Conservation (phyloP, 2,329 filamentous ascomycete genomes). For the Penicillium olsonii region DNA sequence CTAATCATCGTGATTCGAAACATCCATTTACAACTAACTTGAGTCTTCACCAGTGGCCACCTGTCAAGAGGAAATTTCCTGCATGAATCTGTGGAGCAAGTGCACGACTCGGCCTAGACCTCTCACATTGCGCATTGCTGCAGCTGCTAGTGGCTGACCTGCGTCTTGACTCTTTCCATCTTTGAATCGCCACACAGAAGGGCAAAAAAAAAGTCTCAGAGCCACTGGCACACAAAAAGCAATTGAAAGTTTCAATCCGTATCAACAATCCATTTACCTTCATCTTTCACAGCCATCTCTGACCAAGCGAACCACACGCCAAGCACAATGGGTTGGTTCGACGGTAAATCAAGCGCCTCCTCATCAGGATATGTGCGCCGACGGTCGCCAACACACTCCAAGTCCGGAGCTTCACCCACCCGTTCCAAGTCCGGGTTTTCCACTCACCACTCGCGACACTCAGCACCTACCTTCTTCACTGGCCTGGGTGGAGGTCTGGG, state of each 20-base stretch:
- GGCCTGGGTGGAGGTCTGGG: slow-evolving; percentile 38
- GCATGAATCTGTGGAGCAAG: slow-evolving; percentile 16
- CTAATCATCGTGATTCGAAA: slow-evolving; percentile 1
- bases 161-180: slow-evolving; percentile 21
- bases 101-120: slow-evolving; percentile 21
- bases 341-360: slow-evolving; percentile 39
- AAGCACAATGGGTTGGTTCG: slow-evolving; percentile 49
- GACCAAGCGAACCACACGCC: neutral
- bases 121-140: slow-evolving; percentile 17
- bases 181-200: slow-evolving; percentile 21
- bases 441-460: slow-evolving; percentile 40
- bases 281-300: neutral
- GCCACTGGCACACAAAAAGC: neutral
- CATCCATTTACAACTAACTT: neutral
- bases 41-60: neutral
- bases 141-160: slow-evolving; percentile 26
- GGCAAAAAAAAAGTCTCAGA: slow-evolving; percentile 8
- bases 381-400: slow-evolving; percentile 17
- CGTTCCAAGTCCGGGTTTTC: slow-evolving; percentile 39
- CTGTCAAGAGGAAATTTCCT: slow-evolving; percentile 8
- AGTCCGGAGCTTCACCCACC: slow-evolving; percentile 20
- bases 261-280: neutral
- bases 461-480: slow-evolving; percentile 51
- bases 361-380: slow-evolving; percentile 32
- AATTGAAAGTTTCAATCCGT: neutral